Percentiles rank a stretch among this genome's conserved stretches.
Conservation (phyloP, 2,329 filamentous ascomycete species). For the Cercospora sesami region DNA sequence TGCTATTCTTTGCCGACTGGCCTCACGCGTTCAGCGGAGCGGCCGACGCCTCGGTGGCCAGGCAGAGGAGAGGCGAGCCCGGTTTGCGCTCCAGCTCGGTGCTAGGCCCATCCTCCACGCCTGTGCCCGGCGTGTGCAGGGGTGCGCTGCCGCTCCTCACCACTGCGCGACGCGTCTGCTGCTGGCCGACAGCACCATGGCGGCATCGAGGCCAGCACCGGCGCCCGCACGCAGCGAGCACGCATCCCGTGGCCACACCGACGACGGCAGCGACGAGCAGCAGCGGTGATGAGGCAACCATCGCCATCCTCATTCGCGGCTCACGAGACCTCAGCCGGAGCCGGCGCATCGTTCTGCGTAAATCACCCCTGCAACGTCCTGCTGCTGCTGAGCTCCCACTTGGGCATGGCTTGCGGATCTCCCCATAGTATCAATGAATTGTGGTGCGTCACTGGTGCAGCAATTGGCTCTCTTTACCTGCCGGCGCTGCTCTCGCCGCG, state of each 20-base stretch:
- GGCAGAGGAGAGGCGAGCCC: slow-evolving; percentile 10
- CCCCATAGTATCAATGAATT: slow-evolving; percentile 19
- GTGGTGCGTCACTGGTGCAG: slow-evolving; percentile 22
- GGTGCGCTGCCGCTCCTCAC: background rate
- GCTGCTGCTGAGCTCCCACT: slow-evolving; percentile 12
- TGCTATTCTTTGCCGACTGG: background rate
- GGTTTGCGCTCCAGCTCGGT: slow-evolving; percentile 12
- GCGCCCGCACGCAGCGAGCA: background rate
- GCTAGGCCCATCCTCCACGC: slow-evolving; percentile 3
- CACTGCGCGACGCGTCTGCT: background rate
- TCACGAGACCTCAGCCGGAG: slow-evolving; percentile 12
- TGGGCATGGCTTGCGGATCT: slow-evolving; percentile 14
- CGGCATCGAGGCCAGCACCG: background rate
- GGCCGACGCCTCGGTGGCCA: slow-evolving; percentile 9
- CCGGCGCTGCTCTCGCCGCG: slow-evolving; percentile 6
- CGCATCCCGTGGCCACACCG: background rate
- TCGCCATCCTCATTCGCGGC: slow-evolving; percentile 3
- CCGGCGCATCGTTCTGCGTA: slow-evolving; percentile 13
- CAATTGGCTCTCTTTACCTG: background rate
- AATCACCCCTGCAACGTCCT: slow-evolving; percentile 14
- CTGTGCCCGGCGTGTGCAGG: background rate
- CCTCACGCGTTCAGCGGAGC: slow-evolving; percentile 1
- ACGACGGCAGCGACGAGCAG: background rate
- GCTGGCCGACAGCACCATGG: background rate
- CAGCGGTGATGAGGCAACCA: background rate